These are phyloP conservation scores for Didymella segeticola DNA, from an alignment of 2,329 filamentous ascomycete genomes.

Conservation along the genomic window DNA sequence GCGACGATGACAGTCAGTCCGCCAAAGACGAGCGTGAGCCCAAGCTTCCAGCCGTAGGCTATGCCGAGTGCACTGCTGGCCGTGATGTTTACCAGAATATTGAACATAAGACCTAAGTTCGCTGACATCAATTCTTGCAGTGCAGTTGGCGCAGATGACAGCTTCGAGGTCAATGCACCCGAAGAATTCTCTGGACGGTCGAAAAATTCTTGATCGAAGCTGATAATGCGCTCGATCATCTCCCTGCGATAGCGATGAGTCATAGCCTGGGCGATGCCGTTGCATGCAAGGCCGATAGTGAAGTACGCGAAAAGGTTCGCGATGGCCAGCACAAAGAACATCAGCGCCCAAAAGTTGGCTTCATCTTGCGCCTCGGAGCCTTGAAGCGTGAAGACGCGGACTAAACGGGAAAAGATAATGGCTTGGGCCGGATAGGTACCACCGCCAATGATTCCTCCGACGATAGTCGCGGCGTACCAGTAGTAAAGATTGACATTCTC, in stretches of 20 bases:
- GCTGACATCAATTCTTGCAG: constrained; percentile 69
- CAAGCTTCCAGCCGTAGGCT: constrained; percentile 71
- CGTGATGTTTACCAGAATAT: constrained; percentile 77
- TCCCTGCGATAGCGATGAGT: constrained; percentile 14
- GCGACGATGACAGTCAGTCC: constrained; percentile 76
- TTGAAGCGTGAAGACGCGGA: constrained; percentile 25
- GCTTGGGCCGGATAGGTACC: constrained; percentile 19
- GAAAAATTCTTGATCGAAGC: constrained; percentile 67
- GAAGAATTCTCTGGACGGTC: constrained; percentile 86
- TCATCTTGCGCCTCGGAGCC: constrained; percentile 15
- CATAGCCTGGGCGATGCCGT: constrained; percentile 63
- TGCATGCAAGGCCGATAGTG: constrained; percentile 65
- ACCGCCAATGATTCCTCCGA: constrained; percentile 8
- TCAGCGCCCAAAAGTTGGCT: constrained; percentile 32
- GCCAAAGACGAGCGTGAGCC: constrained; percentile 75
- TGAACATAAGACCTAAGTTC: constrained; percentile 84
- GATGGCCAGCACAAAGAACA: constrained; percentile 32
- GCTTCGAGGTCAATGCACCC: constrained; percentile 81
- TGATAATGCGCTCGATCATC: constrained; percentile 15
- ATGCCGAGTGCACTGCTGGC: constrained; percentile 63
- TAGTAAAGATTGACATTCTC: constrained; percentile 18
- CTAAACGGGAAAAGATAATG: constrained; percentile 23
- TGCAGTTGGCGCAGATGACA: constrained; percentile 76
- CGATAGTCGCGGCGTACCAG: constrained; percentile 8
- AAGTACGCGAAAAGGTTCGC: constrained; percentile 26